Evolutionary conservation across 495 filamentous ascomycete species (phyloP), one percentile per base, ranked within the genome.

Genomic region (Patellaria atrata): DNA sequence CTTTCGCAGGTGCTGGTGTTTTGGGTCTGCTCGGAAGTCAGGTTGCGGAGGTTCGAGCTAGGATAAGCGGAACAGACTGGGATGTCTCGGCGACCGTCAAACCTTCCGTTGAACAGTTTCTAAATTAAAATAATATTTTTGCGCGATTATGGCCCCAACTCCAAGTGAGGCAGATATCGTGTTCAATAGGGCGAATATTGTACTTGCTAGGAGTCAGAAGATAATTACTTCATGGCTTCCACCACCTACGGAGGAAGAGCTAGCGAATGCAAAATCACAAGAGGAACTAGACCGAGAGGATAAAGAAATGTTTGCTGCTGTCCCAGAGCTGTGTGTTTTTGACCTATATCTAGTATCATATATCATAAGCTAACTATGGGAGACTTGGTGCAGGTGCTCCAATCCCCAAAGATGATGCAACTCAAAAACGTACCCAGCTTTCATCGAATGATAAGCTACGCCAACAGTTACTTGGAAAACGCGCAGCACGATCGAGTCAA

Each of bases 181-280:
- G 10, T 52, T 58, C 31, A 67, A 67, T 33, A 47, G 52, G 5
- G 44, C 57, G 28, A 61, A 55, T 33, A 47, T 69, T 20, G 55
- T 52, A 5, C 45, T 68, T 19, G 62, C 65, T 5, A 55, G 60
- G 22, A 53, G 53, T 15, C 55, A 63, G 37, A 46, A 50, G 5
- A 36, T 68, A 5, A 38, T 71, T 13, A 53, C 56, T 20, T 67
- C 64, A 43, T 68, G 62, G 65, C 55, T 63, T 14, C 70, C 70
- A 7, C 44, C 53, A 11, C 51, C 56, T 37, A 58, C 63, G 6
- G 38, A 54, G 5, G 60, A 60, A 16, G 65, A 68, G 38, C 43
- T 56, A 26, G 49, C 54, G 19, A 60, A 61, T 34, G n/a, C 33
- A 1, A 37, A 48, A 22, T 25, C 42, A 12, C 9, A 29, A 17